A percentile compares a stretch with the other conserved stretches of the same genome.
phyloP scores from a whole-genome alignment of 148 eudicot species.

The Diospyros kaki region DNA sequence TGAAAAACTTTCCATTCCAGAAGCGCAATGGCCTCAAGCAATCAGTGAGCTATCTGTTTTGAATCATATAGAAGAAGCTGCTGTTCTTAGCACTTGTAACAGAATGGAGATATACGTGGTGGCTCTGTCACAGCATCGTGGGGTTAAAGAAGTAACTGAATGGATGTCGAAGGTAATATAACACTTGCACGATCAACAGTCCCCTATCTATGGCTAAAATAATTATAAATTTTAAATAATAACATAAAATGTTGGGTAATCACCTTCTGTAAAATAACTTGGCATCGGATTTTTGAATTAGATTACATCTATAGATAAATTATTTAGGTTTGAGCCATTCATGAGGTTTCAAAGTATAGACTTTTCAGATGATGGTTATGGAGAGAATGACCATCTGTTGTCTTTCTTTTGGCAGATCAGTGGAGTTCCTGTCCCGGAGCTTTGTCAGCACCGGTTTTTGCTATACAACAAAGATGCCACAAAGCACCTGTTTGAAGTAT shows the following conservation, averaged over 20 bases:
- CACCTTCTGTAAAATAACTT: background rate
- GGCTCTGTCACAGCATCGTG: conserved; percentile 49
- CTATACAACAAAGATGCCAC: conserved; percentile 43
- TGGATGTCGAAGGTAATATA: conserved; percentile 56
- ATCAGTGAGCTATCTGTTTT: conserved; percentile 41
- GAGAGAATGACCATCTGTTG: background rate
- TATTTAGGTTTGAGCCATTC: too few relatives aligned
- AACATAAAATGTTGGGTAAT: background rate
- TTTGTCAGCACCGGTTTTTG: conserved; percentile 37
- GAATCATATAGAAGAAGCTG: conserved; percentile 61
- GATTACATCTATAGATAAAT: background rate
- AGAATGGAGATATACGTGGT: conserved; percentile 50
- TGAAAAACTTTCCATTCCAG: conserved; percentile 49
- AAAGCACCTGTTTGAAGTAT: conserved; percentile 47
- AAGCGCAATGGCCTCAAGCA: conserved; percentile 40
- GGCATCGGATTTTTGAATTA: background rate
- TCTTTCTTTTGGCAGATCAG: conserved; percentile 29
- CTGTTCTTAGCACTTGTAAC: conserved; percentile 56
- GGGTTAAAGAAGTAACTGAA: conserved; percentile 54
- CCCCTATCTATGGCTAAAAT: background rate
- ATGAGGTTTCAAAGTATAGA: too few relatives aligned
- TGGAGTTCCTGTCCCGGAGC: conserved; percentile 48
- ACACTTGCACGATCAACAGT: background rate
- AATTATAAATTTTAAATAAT: background rate
- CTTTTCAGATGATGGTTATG: background rate